phyloP scores from a whole-genome alignment of 345 rosid genomes.

The Gossypium mustelinum region DNA sequence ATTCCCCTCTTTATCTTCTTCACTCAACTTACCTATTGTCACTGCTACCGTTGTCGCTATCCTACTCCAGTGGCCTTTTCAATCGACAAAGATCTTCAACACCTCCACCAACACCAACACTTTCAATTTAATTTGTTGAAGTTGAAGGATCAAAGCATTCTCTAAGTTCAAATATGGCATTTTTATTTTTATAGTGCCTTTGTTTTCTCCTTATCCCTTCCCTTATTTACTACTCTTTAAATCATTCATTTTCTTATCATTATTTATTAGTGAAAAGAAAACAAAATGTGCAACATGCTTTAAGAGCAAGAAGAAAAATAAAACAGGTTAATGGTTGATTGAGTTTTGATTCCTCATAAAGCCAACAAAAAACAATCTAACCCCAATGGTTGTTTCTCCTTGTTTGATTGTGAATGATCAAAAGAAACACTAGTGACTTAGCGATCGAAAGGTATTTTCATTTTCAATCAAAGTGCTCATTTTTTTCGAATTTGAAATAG shows the following conservation, averaged over 20 bases:
- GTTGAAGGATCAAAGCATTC: conserved; percentile 62
- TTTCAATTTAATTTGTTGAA: conserved; percentile 20
- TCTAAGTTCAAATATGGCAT: conserved; percentile 82
- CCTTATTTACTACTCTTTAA: conserved; percentile 21
- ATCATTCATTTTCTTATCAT: conserved; percentile 24
- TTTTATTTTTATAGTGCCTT: neutral
- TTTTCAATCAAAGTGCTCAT: neutral
- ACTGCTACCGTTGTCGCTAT: too few relatives aligned
- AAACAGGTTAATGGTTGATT: conserved; percentile 20
- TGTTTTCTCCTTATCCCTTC: neutral
- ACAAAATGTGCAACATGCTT: conserved; percentile 23
- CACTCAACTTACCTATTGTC: too few relatives aligned
- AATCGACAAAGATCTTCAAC: too few relatives aligned
- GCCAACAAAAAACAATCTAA: conserved; percentile 6
- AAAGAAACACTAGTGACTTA: conserved; percentile 79
- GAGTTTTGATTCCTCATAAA: conserved; percentile 15
- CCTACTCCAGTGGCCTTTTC: too few relatives aligned
- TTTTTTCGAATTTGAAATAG: neutral
- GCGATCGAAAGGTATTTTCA: conserved; percentile 56
- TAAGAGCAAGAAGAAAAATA: conserved; percentile 11
- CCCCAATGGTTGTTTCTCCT: conserved; percentile 40
- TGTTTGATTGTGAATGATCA: conserved; percentile 29
- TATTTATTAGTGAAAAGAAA: conserved; percentile 15
- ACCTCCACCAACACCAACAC: too few relatives aligned
- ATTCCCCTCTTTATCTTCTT: too few relatives aligned